Evolutionary conservation across 2,329 filamentous ascomycete species (phyloP).

Genomic region (Scytalidium lignicola): DNA sequence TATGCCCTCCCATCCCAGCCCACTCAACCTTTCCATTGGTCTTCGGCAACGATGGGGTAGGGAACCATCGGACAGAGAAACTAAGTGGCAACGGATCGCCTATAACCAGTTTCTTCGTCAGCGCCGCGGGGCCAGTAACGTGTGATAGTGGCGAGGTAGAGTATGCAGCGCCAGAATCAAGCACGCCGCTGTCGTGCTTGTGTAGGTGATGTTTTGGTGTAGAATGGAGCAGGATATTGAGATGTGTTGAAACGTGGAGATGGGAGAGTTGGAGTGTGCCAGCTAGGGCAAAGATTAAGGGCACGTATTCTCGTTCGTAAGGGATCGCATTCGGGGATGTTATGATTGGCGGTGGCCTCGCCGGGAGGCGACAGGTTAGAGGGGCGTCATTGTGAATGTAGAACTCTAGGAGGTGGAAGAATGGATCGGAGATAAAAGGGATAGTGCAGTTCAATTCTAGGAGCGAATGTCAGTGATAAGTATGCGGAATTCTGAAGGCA

Average conservation of each 20-base stretch:
- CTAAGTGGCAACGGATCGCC: slow-evolving; percentile 76
- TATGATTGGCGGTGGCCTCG: slow-evolving; percentile 58
- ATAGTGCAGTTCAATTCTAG: slow-evolving; percentile 81
- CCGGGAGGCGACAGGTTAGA: slow-evolving; percentile 82
- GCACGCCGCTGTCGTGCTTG: slow-evolving; percentile 66
- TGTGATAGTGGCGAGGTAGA: slow-evolving; percentile 68
- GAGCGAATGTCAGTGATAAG: slow-evolving; percentile 1
- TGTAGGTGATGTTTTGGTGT: slow-evolving; percentile 55
- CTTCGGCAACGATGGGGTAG: slow-evolving; percentile 63
- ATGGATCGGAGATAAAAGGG: slow-evolving; percentile 67
- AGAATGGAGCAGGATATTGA: slow-evolving; percentile 81
- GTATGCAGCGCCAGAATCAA: slow-evolving; percentile 86
- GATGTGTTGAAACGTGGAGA: slow-evolving; percentile 80
- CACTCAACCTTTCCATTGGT: slow-evolving; percentile 61
- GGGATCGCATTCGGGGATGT: slow-evolving; percentile 33
- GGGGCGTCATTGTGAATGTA: slow-evolving; percentile 97
- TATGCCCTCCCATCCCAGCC: slow-evolving; percentile 59
- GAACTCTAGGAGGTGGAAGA: slow-evolving; percentile 91
- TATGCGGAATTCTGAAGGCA: no score
- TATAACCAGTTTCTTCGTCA: slow-evolving; percentile 67
- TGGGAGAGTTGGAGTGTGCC: slow-evolving; percentile 86
- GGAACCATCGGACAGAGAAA: slow-evolving; percentile 85
- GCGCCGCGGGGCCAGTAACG: slow-evolving; percentile 39
- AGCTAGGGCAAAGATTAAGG: slow-evolving; percentile 81
- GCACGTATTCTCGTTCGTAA: slow-evolving; percentile 61